These are phyloP conservation scores for Neocallimastix lanati DNA, from an alignment of 192 early-diverging fungal genomes.

Conservation along the genomic window DNA sequence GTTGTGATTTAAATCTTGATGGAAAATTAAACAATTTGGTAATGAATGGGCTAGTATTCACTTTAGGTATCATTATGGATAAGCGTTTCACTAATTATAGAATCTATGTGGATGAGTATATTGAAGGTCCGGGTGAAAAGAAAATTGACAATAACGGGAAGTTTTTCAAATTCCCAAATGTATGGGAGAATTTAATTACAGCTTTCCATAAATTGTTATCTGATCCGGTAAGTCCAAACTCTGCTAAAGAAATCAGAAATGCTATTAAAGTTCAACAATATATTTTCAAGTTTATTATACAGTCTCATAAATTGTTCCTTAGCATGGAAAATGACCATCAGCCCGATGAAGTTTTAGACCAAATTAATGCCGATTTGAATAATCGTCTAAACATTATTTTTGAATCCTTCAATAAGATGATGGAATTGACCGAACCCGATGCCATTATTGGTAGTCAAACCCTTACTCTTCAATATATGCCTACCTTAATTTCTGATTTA, in stretches of 20 bases:
- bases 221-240: slow-evolving; percentile 9
- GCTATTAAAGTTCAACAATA: slow-evolving; percentile 45
- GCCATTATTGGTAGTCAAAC: slow-evolving; percentile 39
- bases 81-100: slow-evolving; percentile 37
- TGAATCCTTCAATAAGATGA: slow-evolving; percentile 18
- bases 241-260: slow-evolving; percentile 23
- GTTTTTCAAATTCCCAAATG: slow-evolving; percentile 4
- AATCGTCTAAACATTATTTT: slow-evolving; percentile 19
- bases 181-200: slow-evolving; percentile 10
- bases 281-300: slow-evolving; percentile 30
- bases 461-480: slow-evolving; percentile 26
- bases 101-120: slow-evolving; percentile 29
- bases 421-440: slow-evolving; percentile 26
- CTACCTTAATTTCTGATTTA: slow-evolving; percentile 16
- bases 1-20: slow-evolving; percentile 9
- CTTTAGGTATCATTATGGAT: slow-evolving; percentile 38
- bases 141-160: too few species aligned
- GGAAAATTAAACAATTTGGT: slow-evolving; percentile 19
- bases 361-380: slow-evolving; percentile 12
- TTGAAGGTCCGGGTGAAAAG: slow-evolving; percentile 23
- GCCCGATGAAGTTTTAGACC: background rate
- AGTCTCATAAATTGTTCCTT: slow-evolving; percentile 12
- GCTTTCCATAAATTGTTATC: slow-evolving; percentile 22
- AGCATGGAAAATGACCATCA: background rate
- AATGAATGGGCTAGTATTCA: slow-evolving; percentile 26